Base-by-base conservation (phyloP, 345 rosid species). In the Toxicodendron radicans region DNA sequence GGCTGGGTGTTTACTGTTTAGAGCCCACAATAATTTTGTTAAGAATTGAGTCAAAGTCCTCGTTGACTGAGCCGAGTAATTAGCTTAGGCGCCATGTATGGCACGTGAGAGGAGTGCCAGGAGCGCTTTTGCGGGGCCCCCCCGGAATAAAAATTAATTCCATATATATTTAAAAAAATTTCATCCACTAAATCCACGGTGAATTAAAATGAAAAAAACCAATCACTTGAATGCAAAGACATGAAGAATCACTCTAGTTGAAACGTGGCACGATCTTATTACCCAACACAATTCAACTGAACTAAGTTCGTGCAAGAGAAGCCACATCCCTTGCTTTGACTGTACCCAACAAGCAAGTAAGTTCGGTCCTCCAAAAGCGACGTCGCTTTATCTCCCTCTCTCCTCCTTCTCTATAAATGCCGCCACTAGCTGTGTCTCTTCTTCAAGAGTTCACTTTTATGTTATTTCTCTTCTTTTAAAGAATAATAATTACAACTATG, bases 261-360 rank as follows among this genome's bases (percentile, higher is more conserved):
- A 1, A 30, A 73, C 85, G 81, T 83, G 91, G 76, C 84, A 49
- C 0, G 3, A 17, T 8, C 2, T 43, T 10, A 82, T 79, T 80
- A 68, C 87, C 49, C 18, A 48, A 3, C 70, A 5, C 18, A 75
- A 72, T 35, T 46, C 68, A 78, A 72, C 61, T 38, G 13, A 23
- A 51, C 27, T 20, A 7, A 63, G 77, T 62, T 64, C 75, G 76
- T 85, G 74, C 66, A 79, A 80, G 84, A 68, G 86, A 81, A 79
- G 86, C 86, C 89, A 85, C 88, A 76, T 68, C 24, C 49, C 43
- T 14, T 74, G 79, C 82, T 81, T 81, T 83, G 87, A 85, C 86
- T 85, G 89, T 63, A 72, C 85, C 73, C 64, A 70, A 78, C 82
- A 73, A 76, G 52, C 52, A 12, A 46, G 53, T 18, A 49, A 51